Base-by-base conservation (phyloP, 1,284 basidiomycete species). In the Ganoderma leucocontextum region DNA sequence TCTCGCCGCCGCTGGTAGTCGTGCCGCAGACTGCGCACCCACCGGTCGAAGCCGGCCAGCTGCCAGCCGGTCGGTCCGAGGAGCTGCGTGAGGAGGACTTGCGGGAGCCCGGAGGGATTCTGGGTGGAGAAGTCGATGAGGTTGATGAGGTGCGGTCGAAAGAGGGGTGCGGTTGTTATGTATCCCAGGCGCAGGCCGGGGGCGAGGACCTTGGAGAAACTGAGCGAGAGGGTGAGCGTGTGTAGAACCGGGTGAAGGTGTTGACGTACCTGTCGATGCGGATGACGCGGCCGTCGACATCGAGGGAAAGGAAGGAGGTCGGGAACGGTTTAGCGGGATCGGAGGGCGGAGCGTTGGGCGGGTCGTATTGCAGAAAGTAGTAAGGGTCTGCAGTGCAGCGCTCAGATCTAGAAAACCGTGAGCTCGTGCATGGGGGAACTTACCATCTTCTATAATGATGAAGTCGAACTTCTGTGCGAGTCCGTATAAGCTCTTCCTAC, bases 151-250 rank as follows among this genome's bases (percentile, higher is more conserved):
- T 81, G 75, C 36, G 78, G 74, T 17, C 77, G 77, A 74, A 84
- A 82, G 52, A 77, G 57, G 8, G 76, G 72, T 64, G 75, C 79
- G 71, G 77, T 77, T 6, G 83, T 82, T 62, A 83, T 79, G 82
- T 83, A 84, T 13, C 83, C 84, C 22, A 83, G 75, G 10, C 83
- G 79, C 74, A 84, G 80, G 25, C 82, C 82, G 0, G 83, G 83
- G 13, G 80, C 81, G 66, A 84, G 78, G 55, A 80, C 75, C 63
- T 82, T 82, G 74, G 80, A 80, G 75, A 82, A 78, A 67, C 77
- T 81, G 64, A 5, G 19, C 10, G n/a, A 4, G 41, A 9, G 42
- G 33, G 63, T 55, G n/a, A 61, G 35, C 15, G 25, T 4, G 4
- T 35, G 25, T 29, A 12, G 2, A 36, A 36, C 6, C 10, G 9